Conservation (phyloP, 1,139 yeast genomes). For the Pneumocystis canis region DNA sequence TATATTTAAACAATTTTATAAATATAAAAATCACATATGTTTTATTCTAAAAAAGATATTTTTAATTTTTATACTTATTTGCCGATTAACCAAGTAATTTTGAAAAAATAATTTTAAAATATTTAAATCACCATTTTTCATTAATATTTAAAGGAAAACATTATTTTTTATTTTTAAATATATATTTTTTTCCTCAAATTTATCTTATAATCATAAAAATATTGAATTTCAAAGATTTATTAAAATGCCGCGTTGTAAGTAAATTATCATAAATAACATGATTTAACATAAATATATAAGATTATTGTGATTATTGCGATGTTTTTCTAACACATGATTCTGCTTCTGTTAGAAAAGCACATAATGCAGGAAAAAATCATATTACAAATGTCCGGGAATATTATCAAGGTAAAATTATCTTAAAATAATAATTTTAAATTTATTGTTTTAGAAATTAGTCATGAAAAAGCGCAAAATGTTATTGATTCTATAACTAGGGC, state of each 20-base stretch:
- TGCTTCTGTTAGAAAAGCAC: constrained; percentile 71
- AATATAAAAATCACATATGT: no score
- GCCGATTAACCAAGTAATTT: no score
- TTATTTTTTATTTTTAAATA: background rate
- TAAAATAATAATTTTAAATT: background rate
- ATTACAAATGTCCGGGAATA: constrained; percentile 60
- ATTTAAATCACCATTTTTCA: no score
- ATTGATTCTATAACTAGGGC: constrained; percentile 13
- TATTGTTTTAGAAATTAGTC: constrained; percentile 15
- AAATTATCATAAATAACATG: constrained; percentile 2
- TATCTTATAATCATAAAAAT: no score
- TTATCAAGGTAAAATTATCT: constrained; percentile 35
- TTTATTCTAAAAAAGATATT: no score
- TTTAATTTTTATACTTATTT: no score
- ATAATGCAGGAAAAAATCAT: constrained; percentile 68
- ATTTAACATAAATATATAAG: constrained; percentile 20
- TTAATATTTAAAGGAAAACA: no score
- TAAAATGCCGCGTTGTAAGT: background rate
- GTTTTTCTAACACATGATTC: constrained; percentile 80
- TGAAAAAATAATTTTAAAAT: no score
- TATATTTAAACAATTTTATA: no score
- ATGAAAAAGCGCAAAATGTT: constrained; percentile 17
- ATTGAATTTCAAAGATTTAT: no score
- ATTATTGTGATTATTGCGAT: constrained; percentile 79
- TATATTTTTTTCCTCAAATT: background rate